Base-by-base conservation (phyloP, 2,329 filamentous ascomycete species). In the Hypoxylon sp. region DNA sequence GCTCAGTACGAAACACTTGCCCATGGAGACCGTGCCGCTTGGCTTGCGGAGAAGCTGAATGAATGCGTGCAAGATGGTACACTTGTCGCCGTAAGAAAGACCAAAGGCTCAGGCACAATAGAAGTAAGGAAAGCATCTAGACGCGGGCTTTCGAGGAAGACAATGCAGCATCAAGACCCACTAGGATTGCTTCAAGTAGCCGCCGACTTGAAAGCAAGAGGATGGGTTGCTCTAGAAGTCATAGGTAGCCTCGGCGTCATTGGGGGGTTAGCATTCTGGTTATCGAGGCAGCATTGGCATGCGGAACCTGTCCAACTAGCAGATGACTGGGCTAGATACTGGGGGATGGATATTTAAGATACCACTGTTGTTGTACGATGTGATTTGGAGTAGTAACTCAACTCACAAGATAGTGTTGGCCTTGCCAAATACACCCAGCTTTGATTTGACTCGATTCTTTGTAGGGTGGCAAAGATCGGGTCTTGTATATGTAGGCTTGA, bases 131-230 rank as follows among this genome's bases (percentile, higher is more conserved):
- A 52, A 66, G 55, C 37, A 3, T 57, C 59, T 50, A 67, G 59
- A 47, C 57, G 66, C 14, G 55, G 46, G 14, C 22, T 19, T 47
- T 64, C 71, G 44, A 66, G 59, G 35, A 72, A 65, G 64, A 76
- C 74, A 29, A 61, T 72, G 54, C 70, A 73, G 26, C 85, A 89
- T 35, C 86, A 92, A 66, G 94, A 98, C 78, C 94, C 94, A 0
- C 84, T 97, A 0, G 94, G 94, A 0, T 79, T 97, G 37, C 84
- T 97, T 57, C 85, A 90, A 68, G 86, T 94, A 70, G 87, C 88
- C 2, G 88, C 91, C 19, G 87, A 89, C 37, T 75, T 97, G 42
- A 89, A 86, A 73, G 85, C 86, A 48, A 87, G 86, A 50, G 88
- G 92, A 0, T 90, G 90, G 83, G 79, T 91, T 51, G 86, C 92